Evolutionary conservation across 257 asterid genomes (phyloP).

Genomic region (Ophiorrhiza pumila): DNA sequence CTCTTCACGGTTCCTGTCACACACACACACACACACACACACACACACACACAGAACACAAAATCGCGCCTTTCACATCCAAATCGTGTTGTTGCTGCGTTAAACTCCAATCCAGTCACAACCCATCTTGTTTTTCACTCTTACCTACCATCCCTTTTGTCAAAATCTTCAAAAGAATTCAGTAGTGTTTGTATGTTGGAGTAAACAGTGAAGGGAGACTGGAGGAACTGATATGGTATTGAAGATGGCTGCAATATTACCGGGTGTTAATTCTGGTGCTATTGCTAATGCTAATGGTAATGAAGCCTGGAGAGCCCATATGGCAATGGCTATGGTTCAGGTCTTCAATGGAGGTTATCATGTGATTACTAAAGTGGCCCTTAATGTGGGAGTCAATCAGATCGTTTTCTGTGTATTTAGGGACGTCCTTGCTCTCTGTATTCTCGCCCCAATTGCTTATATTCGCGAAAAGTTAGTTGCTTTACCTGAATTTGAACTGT

Average conservation of each 20-base stretch:
- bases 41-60: not conserved
- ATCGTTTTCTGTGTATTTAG: conserved; percentile 79
- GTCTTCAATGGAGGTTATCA: conserved; percentile 75
- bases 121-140: not conserved
- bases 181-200: not conserved
- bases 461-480: conserved; percentile 71
- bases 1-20: not conserved
- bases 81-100: conserved; percentile 5
- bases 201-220: not conserved
- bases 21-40: not conserved
- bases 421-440: conserved; percentile 76
- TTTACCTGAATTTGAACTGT: not conserved
- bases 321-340: conserved; percentile 86
- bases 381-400: conserved; percentile 87
- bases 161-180: not conserved
- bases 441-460: conserved; percentile 89
- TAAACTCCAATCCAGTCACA: conserved; percentile 5
- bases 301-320: conserved; percentile 68
- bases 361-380: conserved; percentile 91
- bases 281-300: conserved; percentile 20
- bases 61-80: not conserved
- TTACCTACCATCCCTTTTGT: conserved; percentile 2
- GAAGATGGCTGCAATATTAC: conserved; percentile 38
- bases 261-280: conserved; percentile 18
- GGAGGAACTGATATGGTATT: conserved; percentile 20